phyloP scores from a whole-genome alignment of 2,329 filamentous ascomycete genomes.

The Penicillium aurantiogriseum region DNA sequence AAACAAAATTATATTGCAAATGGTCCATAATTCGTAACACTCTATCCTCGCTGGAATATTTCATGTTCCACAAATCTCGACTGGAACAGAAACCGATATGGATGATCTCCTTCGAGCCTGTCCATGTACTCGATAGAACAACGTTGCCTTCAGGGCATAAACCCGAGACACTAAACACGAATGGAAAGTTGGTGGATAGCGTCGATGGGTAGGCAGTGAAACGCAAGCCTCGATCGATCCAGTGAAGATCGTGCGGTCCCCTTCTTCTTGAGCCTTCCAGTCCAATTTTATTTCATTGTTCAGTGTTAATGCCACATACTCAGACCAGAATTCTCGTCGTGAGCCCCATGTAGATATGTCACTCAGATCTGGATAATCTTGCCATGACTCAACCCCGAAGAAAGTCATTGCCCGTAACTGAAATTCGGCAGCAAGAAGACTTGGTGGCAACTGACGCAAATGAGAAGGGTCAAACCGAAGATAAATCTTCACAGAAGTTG shows the following conservation, averaged over 20 bases:
- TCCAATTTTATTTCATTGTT: neutral
- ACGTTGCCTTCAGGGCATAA: conserved; percentile 11
- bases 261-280: neutral
- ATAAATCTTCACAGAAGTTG: conserved; percentile 1
- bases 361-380: conserved; percentile 13
- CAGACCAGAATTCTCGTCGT: conserved; percentile 8
- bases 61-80: conserved; percentile 1
- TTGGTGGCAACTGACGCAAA: neutral
- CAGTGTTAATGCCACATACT: neutral
- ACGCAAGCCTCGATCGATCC: conserved; percentile 1
- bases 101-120: neutral
- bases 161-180: conserved; percentile 20
- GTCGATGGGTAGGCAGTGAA: neutral
- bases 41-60: neutral
- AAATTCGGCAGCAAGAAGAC: conserved; percentile 2
- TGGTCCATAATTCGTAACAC: neutral
- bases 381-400: conserved; percentile 12
- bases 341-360: conserved; percentile 7
- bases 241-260: neutral
- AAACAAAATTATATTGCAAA: neutral
- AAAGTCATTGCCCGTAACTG: conserved; percentile 17
- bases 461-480: conserved; percentile 10
- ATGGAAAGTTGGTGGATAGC: conserved; percentile 14
- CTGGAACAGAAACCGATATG: neutral
- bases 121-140: conserved; percentile 3